Base-by-base conservation (phyloP, 352 stramenopile genomes). In the Phytophthora lateralis region DNA sequence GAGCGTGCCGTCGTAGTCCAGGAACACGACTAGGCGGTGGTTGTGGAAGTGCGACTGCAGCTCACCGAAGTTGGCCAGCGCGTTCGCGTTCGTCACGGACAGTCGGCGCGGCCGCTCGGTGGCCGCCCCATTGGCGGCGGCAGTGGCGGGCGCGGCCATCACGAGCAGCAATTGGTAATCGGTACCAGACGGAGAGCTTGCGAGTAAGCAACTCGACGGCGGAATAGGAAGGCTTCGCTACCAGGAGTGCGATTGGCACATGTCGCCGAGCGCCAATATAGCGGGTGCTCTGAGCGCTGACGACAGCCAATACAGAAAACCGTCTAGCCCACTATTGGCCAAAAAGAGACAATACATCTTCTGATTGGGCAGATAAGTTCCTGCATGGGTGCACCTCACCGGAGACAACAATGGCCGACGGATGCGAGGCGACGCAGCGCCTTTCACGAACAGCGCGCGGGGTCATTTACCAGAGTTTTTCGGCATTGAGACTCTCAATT, bases 1-100 rank as follows among this genome's bases (percentile, higher is more conserved):
- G 9, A 97, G 74, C 29, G 90, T 97, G 18, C 90, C 90, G 29
- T 97, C 90, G 29, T 97, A 97, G 74, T 97, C 89, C 38, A 96
- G 73, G 38, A 97, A 96, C 17, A 97, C 58, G 15, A 94, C 89
- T 18, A 97, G 68, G 26, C 81, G 80, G 24, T 77, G 78, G 57
- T 80, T 66, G 18, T 52, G 59, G 42, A 95, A 87, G 20, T 71
- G 78, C 17, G 56, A 29, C 30, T 82, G 67, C 46, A 95, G 68
- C 44, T 73, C 55, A 39, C 70, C 59, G 37, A 95, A 93, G 63
- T 95, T 90, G 37, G 69, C 59, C 44, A 95, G 66, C 45, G 85
- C 85, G 50, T 95, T 95, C 9, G 85, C 78, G 60, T 85, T 71
- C 10, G 78, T 83, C 37, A 95, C 69, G 30, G 83, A 91, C 30